Conservation (phyloP, 148 eudicot genomes). For the Diospyros kaki region DNA sequence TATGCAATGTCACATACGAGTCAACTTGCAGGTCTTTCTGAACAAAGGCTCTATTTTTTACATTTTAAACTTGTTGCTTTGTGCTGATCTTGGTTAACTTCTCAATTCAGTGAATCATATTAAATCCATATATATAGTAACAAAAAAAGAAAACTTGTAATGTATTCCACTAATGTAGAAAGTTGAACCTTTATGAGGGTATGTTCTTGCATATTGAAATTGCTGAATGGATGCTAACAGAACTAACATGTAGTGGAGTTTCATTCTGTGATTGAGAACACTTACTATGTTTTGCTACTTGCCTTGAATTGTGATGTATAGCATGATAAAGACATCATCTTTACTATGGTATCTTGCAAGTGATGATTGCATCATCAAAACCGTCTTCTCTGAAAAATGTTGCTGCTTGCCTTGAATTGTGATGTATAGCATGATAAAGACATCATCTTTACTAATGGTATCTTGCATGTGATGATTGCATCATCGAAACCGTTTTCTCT, state of each 20-base stretch:
- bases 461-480: no score
- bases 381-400: no score
- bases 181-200: not conserved
- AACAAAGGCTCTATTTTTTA: not conserved
- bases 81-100: no score
- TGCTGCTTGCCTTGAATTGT: no score
- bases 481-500: not conserved
- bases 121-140: no score
- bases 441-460: no score
- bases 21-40: slow-evolving; percentile 73
- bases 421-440: no score
- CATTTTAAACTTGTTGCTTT: not conserved
- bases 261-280: not conserved
- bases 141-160: not conserved
- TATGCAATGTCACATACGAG: slow-evolving; percentile 64
- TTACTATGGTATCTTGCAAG: no score
- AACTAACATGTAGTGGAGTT: not conserved
- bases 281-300: not conserved
- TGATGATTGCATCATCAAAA: no score
- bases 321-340: no score
- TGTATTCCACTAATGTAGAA: not conserved
- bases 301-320: no score
- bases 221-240: not conserved
- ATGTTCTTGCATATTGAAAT: slow-evolving; percentile 1
- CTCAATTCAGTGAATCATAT: no score